Base-by-base conservation (phyloP, 768 basidiomycete genomes). In the Termitomyces sp. region DNA sequence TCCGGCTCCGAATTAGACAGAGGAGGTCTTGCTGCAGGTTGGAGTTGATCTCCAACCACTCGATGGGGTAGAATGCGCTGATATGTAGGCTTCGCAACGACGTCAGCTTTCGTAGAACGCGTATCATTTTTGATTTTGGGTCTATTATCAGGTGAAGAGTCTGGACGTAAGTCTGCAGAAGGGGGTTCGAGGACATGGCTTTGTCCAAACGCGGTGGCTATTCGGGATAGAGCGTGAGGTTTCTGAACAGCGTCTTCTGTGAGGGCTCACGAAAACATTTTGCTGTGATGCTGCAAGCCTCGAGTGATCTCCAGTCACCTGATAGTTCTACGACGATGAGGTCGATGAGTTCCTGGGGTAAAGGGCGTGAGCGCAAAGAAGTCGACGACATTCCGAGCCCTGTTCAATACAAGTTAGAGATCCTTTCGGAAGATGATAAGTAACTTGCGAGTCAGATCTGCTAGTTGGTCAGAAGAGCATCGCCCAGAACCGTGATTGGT, bases 331-430 rank as follows among this genome's bases (percentile, higher is more conserved):
- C 40, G 14, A 59, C 37, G 12, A 59, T 50, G 16, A 41, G 40
- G 14, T 49, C 38, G 11, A 54, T 49, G 23, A 59, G 19, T 46
- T 59, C 57, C n/a, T 41, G 46, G 23, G 57, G 53, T 29, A 58
- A 19, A 11, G 9, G 35, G n/a, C 48, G 6, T 17, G 25, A 17
- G 4, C 8, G 44, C 29, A 5, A 23, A 21, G 12, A 48, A 50
- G 45, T 32, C 17, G 45, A 31, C 23, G 16, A 10, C 35, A 50
- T 37, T 37, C 21, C 2, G 23, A 32, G n/a, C 19, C 19, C 19
- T 19, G 31, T n/a, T 34, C 5, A 32, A 21, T 45, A 9, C 3
- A 5, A 7, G 23, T 25, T 14, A 6, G 14, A 44, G 41, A 8
- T 29, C 25, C 11, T 31, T 5, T 11, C 29, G 12, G 9, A 31